A percentile compares a stretch with the other conserved stretches of the same genome.
Evolutionary conservation across 2,329 filamentous ascomycete species (phyloP).

Genomic region (Colletotrichum siamense): DNA sequence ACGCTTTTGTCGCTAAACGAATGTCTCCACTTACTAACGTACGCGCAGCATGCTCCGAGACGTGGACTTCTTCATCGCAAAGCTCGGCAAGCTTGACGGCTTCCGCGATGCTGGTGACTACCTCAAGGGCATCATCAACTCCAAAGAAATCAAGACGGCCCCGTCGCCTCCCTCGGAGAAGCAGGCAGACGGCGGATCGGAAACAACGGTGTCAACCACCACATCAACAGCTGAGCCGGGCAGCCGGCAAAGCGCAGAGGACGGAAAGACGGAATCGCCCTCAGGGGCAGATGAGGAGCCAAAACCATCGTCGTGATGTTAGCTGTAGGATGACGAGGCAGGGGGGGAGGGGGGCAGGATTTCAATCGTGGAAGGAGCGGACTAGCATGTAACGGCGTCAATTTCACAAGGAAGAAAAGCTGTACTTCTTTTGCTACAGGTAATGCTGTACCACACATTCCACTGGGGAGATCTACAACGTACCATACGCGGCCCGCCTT

Average conservation of each 20-base stretch:
- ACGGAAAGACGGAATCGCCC: conserved; percentile 16
- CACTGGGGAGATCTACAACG: background rate
- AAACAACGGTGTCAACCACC: background rate
- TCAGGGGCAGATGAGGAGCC: conserved; percentile 14
- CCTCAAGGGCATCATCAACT: conserved; percentile 68
- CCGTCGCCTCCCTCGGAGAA: conserved; percentile 20
- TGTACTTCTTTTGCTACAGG: background rate
- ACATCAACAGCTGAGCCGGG: conserved; percentile 7
- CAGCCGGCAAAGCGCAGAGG: conserved; percentile 11
- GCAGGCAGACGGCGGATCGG: conserved; percentile 6
- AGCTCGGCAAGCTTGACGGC: conserved; percentile 79
- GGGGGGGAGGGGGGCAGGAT: background rate
- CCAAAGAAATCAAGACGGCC: conserved; percentile 53
- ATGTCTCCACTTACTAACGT: background rate
- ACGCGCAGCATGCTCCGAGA: conserved; percentile 74
- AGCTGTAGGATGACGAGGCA: background rate
- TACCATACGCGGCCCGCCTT: background rate
- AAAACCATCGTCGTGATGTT: conserved; percentile 13
- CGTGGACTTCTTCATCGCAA: conserved; percentile 73
- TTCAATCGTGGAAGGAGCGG: background rate
- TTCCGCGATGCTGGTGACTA: conserved; percentile 76
- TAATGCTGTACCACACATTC: background rate
- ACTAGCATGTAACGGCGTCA: background rate
- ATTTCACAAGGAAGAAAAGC: background rate
- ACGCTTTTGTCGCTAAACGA: conserved; percentile 32